Percentiles rank a stretch among this genome's conserved stretches.
These are phyloP conservation scores for Podaxis sp. DNA, from an alignment of 768 basidiomycete genomes.

Conservation along the genomic window DNA sequence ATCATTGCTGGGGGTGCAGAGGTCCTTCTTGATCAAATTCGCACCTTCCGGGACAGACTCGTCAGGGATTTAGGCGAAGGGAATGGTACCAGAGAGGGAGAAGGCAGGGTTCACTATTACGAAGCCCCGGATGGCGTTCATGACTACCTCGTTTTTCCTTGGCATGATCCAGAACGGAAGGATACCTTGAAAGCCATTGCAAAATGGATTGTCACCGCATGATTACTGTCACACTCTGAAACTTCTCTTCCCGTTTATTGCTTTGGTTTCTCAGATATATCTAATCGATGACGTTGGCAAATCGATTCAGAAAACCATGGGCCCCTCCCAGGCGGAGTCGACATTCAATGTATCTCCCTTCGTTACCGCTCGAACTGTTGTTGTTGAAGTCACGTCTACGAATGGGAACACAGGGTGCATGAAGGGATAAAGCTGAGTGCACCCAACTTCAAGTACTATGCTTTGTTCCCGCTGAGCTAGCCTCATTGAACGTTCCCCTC, in stretches of 20 bases:
- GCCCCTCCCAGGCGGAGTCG: not conserved
- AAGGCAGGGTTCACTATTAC: constrained; percentile 45
- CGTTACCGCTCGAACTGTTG: not conserved
- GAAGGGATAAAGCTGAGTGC: too few species aligned
- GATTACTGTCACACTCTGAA: not conserved
- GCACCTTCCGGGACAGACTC: constrained; percentile 48
- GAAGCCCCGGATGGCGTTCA: constrained; percentile 55
- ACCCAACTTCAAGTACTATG: not conserved
- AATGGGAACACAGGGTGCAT: not conserved
- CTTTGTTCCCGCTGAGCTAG: constrained; percentile 15
- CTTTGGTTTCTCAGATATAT: not conserved
- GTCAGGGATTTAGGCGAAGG: constrained; percentile 49
- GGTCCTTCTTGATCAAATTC: constrained; percentile 52
- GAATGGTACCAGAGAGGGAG: constrained; percentile 32
- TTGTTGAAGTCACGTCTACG: not conserved
- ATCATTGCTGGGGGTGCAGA: constrained; percentile 60
- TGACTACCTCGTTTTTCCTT: constrained; percentile 49
- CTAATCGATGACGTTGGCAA: not conserved
- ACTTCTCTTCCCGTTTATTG: not conserved
- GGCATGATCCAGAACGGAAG: constrained; percentile 54
- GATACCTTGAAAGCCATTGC: constrained; percentile 48
- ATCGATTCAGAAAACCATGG: not conserved
- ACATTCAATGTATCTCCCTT: not conserved
- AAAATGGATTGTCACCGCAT: constrained; percentile 38
- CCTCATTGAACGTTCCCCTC: constrained; percentile 26